Evolutionary conservation across 2,329 filamentous ascomycete genomes (phyloP).

Genomic region (Colletotrichum incanum): DNA sequence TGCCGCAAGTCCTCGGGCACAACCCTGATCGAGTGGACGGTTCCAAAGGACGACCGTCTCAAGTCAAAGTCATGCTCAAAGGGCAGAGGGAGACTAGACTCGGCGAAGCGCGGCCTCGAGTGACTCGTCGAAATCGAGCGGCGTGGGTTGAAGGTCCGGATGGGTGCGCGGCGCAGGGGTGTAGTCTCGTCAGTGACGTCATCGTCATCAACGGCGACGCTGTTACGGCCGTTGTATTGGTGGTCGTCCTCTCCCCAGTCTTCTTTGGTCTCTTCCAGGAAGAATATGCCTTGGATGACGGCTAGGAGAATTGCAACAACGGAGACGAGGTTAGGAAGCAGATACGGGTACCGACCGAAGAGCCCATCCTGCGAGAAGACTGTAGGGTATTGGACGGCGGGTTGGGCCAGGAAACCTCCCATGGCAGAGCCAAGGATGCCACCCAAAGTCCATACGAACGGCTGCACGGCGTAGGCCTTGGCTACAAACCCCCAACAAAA

Average conservation of each 20-base stretch:
- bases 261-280: conserved; percentile 67
- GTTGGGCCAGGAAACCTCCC: conserved; percentile 56
- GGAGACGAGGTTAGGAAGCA: conserved; percentile 70
- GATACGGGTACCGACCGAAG: conserved; percentile 77
- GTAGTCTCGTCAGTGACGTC: conserved; percentile 49
- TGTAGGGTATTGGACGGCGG: conserved; percentile 53
- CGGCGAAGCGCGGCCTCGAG: conserved; percentile 51
- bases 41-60: conserved; percentile 58
- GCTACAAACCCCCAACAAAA: conserved; percentile 43
- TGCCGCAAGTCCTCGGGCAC: conserved; percentile 43
- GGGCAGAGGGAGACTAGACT: conserved; percentile 53
- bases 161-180: conserved; percentile 47
- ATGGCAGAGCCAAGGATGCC: conserved; percentile 56
- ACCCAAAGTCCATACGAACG: conserved; percentile 56
- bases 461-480: conserved; percentile 54
- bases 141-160: conserved; percentile 43
- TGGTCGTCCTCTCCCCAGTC: conserved; percentile 44
- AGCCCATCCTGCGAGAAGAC: conserved; percentile 57
- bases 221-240: conserved; percentile 34
- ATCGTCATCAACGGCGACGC: conserved; percentile 45
- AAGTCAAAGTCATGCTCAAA: conserved; percentile 56
- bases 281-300: conserved; percentile 74
- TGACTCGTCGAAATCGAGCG: conserved; percentile 44
- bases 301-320: conserved; percentile 76
- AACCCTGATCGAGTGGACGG: conserved; percentile 58